Conservation (phyloP, 2,329 filamentous ascomycete genomes). For the Sporothrix protearum region DNA sequence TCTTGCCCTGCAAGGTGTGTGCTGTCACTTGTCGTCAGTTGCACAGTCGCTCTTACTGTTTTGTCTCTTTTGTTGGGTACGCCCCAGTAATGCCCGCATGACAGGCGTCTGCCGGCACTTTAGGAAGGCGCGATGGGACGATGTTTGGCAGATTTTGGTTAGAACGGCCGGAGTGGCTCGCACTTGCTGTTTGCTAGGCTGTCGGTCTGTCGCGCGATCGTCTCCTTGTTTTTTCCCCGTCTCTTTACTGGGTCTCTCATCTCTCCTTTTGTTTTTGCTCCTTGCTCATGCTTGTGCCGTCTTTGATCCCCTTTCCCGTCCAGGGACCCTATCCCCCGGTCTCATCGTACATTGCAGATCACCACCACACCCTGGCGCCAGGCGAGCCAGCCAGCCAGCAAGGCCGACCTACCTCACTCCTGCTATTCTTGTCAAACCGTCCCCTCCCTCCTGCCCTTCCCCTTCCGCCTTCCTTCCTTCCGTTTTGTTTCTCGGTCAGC, state of each 20-base stretch:
- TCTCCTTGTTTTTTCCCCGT: not conserved
- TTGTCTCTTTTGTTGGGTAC: not conserved
- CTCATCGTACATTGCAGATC: conserved; percentile 18
- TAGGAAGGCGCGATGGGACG: conserved; percentile 10
- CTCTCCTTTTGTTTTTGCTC: not conserved
- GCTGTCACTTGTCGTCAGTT: not conserved
- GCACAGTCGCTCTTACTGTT: not conserved
- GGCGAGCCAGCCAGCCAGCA: conserved; percentile 4
- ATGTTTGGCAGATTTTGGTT: conserved; percentile 18
- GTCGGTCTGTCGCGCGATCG: not conserved
- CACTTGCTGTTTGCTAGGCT: conserved; percentile 6
- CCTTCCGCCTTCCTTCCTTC: conserved; percentile 21
- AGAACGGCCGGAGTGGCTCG: conserved; percentile 18
- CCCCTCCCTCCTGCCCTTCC: conserved; percentile 8
- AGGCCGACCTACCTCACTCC: not conserved
- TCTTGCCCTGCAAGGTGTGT: conserved; percentile 14
- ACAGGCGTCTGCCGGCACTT: conserved; percentile 14
- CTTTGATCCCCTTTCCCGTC: conserved; percentile 4
- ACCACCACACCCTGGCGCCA: conserved; percentile 17
- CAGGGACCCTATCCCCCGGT: not conserved
- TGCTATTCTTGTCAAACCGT: conserved; percentile 2
- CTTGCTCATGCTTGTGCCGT: not conserved
- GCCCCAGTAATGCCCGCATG: conserved; percentile 7
- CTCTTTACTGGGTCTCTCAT: not conserved
- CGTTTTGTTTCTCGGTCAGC: conserved; percentile 12